phyloP scores from a whole-genome alignment of 169 alveolate genomes.

The Plasmodium billcollinsi region DNA sequence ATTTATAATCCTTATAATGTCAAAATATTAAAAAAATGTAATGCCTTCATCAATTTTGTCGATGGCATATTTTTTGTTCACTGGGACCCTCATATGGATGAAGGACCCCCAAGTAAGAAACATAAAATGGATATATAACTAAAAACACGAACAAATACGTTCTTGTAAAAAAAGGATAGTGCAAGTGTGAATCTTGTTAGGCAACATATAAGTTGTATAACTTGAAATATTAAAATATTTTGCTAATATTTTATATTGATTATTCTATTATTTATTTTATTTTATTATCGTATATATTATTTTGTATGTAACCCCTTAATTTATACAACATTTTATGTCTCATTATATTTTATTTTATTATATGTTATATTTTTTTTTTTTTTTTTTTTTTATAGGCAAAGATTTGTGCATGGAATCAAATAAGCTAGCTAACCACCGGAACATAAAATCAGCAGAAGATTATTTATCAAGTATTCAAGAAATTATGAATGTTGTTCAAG shows the following conservation, averaged over 20 bases:
- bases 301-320: neutral
- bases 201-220: too few relatives aligned
- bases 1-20: slow-evolving; percentile 51
- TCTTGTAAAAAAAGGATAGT: neutral
- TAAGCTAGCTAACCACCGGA: slow-evolving; percentile 8
- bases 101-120: slow-evolving; percentile 53
- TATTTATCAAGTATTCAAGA: slow-evolving; percentile 28
- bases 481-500: slow-evolving; percentile 57
- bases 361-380: neutral
- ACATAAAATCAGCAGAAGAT: slow-evolving; percentile 35
- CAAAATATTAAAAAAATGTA: slow-evolving; percentile 42
- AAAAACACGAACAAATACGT: neutral
- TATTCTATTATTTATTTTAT: too few relatives aligned
- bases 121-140: neutral
- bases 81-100: slow-evolving; percentile 39
- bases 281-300: neutral
- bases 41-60: slow-evolving; percentile 61
- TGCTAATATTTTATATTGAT: too few relatives aligned
- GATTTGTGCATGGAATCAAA: slow-evolving; percentile 58
- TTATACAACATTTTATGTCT: neutral
- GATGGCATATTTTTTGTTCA: slow-evolving; percentile 64
- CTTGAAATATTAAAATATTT: too few relatives aligned
- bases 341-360: neutral
- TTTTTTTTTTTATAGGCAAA: slow-evolving; percentile 1
- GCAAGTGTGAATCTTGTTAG: too few relatives aligned